phyloP scores from a whole-genome alignment of 2,329 filamentous ascomycete genomes.

The Curvularia verruculosa region DNA sequence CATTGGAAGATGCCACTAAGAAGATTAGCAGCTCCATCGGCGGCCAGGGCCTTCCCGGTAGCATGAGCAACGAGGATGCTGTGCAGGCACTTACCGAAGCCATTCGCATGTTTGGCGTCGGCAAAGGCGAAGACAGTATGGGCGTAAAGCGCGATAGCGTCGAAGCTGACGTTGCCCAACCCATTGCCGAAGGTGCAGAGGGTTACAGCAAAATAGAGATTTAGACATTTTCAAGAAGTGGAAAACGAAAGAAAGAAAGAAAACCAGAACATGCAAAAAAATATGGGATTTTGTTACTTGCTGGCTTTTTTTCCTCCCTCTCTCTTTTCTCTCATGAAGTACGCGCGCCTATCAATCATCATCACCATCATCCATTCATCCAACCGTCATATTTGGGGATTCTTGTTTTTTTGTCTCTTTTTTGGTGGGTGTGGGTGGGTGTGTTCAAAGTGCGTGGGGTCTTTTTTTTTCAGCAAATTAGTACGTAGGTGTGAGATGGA shows the following conservation, averaged over 20 bases:
- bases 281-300: neutral
- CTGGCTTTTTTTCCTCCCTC: neutral
- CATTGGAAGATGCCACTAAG: constrained; percentile 78
- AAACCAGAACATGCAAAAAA: neutral
- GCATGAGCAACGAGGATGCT: constrained; percentile 42
- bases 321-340: neutral
- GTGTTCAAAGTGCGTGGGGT: too few species aligned
- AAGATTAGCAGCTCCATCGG: constrained; percentile 45
- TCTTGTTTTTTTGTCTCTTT: too few species aligned
- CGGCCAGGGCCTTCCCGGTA: constrained; percentile 41
- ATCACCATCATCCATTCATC: too few species aligned
- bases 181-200: constrained; percentile 41
- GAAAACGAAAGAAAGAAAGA: neutral
- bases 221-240: too few species aligned
- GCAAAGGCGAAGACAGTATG: constrained; percentile 46
- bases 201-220: constrained; percentile 47
- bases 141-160: constrained; percentile 39
- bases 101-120: constrained; percentile 43
- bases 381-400: too few species aligned
- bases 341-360: too few species aligned
- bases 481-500: too few species aligned
- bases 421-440: too few species aligned
- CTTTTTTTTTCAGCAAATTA: too few species aligned
- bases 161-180: constrained; percentile 35
- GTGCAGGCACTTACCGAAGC: constrained; percentile 44